phyloP scores from a whole-genome alignment of 148 eudicot species.

The Pouteria glomerata region DNA sequence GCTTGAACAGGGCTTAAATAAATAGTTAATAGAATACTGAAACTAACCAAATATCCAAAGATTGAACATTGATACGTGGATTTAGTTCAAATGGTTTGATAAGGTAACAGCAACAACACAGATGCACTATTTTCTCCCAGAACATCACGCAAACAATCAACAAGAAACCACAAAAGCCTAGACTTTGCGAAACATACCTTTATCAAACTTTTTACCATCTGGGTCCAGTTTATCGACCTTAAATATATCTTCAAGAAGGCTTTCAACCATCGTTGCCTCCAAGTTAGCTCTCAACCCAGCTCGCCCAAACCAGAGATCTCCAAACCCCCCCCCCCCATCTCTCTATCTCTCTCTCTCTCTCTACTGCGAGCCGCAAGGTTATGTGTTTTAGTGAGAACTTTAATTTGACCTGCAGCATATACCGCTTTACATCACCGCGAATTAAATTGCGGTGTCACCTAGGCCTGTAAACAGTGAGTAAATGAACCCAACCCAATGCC shows the following conservation, averaged over 20 bases:
- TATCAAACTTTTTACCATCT: slow-evolving; percentile 82
- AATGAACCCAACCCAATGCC: too few species aligned
- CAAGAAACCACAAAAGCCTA: not conserved
- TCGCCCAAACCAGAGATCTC: not conserved
- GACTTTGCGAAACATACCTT: slow-evolving; percentile 23
- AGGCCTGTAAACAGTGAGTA: too few species aligned
- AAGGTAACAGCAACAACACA: not conserved
- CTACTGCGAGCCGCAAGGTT: too few species aligned
- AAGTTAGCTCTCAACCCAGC: too few species aligned
- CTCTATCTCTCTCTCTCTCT: not conserved
- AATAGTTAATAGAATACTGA: not conserved
- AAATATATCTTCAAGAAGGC: slow-evolving; percentile 70
- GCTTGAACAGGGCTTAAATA: too few species aligned
- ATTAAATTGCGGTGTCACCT: too few species aligned
- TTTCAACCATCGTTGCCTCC: slow-evolving; percentile 41
- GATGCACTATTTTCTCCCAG: not conserved
- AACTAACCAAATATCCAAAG: not conserved
- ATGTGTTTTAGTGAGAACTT: too few species aligned
- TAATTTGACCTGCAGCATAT: too few species aligned
- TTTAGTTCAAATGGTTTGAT: not conserved
- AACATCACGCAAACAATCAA: not conserved
- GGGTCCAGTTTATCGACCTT: slow-evolving; percentile 48
- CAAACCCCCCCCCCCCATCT: too few species aligned
- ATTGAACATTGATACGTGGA: not conserved
- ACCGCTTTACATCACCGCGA: too few species aligned